Base-by-base conservation (phyloP, 2,329 filamentous ascomycete species). In the Botrytis aclada region DNA sequence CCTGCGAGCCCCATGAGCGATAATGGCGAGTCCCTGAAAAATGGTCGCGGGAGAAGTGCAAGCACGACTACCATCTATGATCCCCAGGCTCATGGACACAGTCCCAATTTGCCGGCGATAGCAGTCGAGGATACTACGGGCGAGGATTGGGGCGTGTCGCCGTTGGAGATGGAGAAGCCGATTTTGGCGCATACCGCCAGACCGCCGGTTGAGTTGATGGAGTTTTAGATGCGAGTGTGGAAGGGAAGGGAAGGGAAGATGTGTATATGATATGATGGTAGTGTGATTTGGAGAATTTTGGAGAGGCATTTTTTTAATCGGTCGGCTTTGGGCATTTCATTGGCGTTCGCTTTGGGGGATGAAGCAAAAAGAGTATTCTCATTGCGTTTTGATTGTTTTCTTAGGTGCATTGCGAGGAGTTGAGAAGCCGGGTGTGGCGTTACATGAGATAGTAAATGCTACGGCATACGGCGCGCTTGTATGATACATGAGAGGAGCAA, bases 51-150 rank as follows among this genome's bases (percentile, higher is more conserved):
- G 61, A 83, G 89, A 76, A 90, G 88, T 79, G 85, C 88, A 74
- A 90, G 88, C 81, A 89, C 87, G 56, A 92, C 90, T 0, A 84
- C 91, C 70, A 89, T 92, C 78, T 92, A 90, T 83, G 85, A 88
- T 77, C 89, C 90, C 0, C 83, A 84, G n/a, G 85, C 87, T 75
- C 84, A 88, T 76, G 86, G 86, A 32, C 83, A 81, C 73, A 87
- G 85, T 80, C 86, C 88, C 8, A 84, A 86, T 65, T 81, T 92
- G 77, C 90, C 90, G 3, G 89, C 88, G 54, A 90, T 92, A 74
- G 87, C 88, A 54, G 89, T 92, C 20, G 88, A 92, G 78, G 90
- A 92, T 79, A 88, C 89, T 84, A 90, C 89, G 22, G 63, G 65
- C 1, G 86, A 85, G 74, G 85, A 85, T 60, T 74, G 77, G 67